Evolutionary conservation across 2,329 filamentous ascomycete species (phyloP).

Genomic region (Aspergillus fumigatiaffinis): DNA sequence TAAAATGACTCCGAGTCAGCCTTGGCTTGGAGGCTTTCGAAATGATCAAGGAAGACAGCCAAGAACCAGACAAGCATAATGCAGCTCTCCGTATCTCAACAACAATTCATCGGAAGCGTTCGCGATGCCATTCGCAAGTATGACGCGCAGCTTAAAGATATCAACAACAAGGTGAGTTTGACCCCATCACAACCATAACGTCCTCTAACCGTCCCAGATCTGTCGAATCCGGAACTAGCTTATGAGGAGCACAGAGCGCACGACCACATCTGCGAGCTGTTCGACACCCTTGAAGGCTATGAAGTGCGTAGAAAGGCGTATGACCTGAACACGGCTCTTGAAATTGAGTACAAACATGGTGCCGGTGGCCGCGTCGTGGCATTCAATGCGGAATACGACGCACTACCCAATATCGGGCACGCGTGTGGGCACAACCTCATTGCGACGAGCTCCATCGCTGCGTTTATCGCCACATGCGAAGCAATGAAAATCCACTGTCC

Average conservation of each 20-base stretch:
- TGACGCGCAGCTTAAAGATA: conserved; percentile 16
- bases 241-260: conserved; percentile 52
- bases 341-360: conserved; percentile 34
- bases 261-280: conserved; percentile 41
- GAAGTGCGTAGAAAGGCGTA: conserved; percentile 44
- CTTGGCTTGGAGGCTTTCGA: too few species aligned
- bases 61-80: conserved; percentile 9
- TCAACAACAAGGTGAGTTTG: conserved; percentile 21
- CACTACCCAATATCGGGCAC: conserved; percentile 34
- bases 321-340: conserved; percentile 49
- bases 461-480: conserved; percentile 31
- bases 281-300: conserved; percentile 40
- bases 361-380: conserved; percentile 23
- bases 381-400: conserved; percentile 39
- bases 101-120: conserved; percentile 21
- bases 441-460: conserved; percentile 31
- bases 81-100: conserved; percentile 20
- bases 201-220: conserved; percentile 23
- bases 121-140: conserved; percentile 21
- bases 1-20: too few species aligned
- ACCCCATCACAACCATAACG: background rate
- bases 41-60: too few species aligned
- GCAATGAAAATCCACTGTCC: conserved; percentile 19
- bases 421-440: conserved; percentile 35
- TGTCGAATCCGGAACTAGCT: conserved; percentile 47